These are phyloP conservation scores for Leccinum longicurvipes DNA, from an alignment of 768 basidiomycete species.

Conservation along the genomic window DNA sequence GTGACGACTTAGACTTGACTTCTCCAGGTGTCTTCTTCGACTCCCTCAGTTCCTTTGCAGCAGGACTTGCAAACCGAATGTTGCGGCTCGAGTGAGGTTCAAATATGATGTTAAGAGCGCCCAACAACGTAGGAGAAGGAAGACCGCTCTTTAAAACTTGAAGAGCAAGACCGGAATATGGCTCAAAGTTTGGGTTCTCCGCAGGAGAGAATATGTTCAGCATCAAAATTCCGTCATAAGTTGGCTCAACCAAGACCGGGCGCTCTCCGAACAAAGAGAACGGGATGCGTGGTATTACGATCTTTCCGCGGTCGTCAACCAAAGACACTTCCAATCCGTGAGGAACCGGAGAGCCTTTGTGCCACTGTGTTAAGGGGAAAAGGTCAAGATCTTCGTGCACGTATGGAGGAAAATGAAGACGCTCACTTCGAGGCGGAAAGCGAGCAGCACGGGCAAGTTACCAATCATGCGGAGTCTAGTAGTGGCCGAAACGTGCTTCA, in stretches of 20 bases:
- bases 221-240: conserved; percentile 4
- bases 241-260: not conserved
- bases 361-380: not conserved
- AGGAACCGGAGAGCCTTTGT: not conserved
- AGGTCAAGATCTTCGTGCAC: not conserved
- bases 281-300: not conserved
- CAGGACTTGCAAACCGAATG: conserved; percentile 6
- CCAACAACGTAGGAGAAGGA: not conserved
- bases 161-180: conserved; percentile 5
- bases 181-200: not conserved
- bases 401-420: not conserved
- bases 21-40: not conserved
- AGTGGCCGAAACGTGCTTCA: not conserved
- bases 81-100: conserved; percentile 11
- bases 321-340: conserved; percentile 2
- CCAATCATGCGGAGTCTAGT: conserved; percentile 9
- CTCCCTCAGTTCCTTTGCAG: not conserved
- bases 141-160: not conserved
- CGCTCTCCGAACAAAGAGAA: not conserved
- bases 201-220: not conserved
- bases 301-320: conserved; percentile 1
- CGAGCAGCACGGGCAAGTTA: not conserved
- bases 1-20: not conserved
- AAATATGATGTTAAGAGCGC: conserved; percentile 9
- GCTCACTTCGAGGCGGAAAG: not conserved